Conservation (phyloP, 164 flowering plant species). For the Liriodendron chinense region DNA sequence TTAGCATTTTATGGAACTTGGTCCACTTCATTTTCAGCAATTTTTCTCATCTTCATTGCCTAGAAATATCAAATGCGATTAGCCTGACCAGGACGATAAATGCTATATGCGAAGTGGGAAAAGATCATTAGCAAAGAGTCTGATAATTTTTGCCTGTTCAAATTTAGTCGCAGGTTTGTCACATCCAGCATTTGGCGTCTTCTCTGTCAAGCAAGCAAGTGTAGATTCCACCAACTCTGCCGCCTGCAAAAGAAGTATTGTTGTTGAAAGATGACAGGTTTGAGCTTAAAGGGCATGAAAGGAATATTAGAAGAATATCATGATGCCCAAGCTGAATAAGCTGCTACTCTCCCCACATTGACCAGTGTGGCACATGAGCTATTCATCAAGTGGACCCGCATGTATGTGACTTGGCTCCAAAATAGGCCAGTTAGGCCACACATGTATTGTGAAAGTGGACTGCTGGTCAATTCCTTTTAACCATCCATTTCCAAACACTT, state of each 20-base stretch:
- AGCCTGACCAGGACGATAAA: neutral
- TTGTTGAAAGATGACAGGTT: neutral
- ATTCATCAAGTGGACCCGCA: neutral
- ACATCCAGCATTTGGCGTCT: slow-evolving; percentile 29
- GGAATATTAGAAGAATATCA: neutral
- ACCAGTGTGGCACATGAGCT: neutral
- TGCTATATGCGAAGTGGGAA: neutral
- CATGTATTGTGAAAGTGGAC: neutral
- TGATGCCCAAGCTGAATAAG: neutral
- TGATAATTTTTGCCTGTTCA: slow-evolving; percentile 55
- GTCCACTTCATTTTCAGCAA: neutral
- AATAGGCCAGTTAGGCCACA: neutral
- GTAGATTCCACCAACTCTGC: slow-evolving; percentile 71
- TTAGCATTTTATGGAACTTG: too few species aligned
- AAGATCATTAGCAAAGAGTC: too few species aligned
- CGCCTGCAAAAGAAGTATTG: slow-evolving; percentile 44
- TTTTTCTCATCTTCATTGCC: neutral
- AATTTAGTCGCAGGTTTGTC: slow-evolving; percentile 41
- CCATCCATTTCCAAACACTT: too few species aligned
- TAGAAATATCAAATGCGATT: neutral
- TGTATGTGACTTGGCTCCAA: neutral
- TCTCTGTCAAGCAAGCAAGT: slow-evolving; percentile 51
- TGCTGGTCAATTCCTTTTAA: too few species aligned
- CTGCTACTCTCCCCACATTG: neutral
- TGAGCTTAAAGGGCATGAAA: neutral